Percentiles rank a stretch among this genome's conserved stretches.
phyloP scores from a whole-genome alignment of 495 filamentous ascomycete genomes.

The Xylaria curta region DNA sequence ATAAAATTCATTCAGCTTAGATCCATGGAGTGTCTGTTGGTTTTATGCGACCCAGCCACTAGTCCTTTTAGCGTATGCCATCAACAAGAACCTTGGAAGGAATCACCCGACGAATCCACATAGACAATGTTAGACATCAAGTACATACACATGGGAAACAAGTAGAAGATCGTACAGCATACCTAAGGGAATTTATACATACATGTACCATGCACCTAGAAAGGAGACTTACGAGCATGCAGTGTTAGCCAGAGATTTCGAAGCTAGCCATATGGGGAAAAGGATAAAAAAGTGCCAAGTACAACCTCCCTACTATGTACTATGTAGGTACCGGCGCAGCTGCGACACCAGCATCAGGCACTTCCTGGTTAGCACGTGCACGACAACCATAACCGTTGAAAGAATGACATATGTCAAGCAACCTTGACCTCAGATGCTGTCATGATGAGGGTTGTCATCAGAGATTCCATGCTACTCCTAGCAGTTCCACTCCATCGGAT shows the following conservation, averaged over 20 bases:
- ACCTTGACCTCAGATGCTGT: neutral
- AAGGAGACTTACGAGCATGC: neutral
- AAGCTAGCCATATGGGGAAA: constrained; percentile 10
- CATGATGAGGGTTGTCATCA: neutral
- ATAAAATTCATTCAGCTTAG: too few relatives aligned
- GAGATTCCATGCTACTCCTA: neutral
- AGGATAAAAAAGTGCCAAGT: neutral
- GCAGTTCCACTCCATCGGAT: neutral
- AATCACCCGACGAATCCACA: neutral
- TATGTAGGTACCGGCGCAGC: constrained; percentile 7
- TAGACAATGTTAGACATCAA: neutral
- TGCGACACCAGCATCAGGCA: neutral
- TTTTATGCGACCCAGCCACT: neutral
- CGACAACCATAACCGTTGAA: constrained; percentile 12
- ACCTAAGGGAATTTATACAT: neutral
- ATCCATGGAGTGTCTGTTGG: neutral
- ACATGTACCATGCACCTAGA: neutral
- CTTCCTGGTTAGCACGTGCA: constrained; percentile 18
- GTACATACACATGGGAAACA: neutral
- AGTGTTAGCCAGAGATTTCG: neutral
- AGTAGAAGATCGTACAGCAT: constrained; percentile 4
- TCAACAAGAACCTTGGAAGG: neutral
- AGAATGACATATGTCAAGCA: constrained; percentile 3
- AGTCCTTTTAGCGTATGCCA: neutral
- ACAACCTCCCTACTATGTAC: neutral